Evolutionary conservation across 202 grass and related monocot species (phyloP).

Genomic region (Saccharum hybrid): DNA sequence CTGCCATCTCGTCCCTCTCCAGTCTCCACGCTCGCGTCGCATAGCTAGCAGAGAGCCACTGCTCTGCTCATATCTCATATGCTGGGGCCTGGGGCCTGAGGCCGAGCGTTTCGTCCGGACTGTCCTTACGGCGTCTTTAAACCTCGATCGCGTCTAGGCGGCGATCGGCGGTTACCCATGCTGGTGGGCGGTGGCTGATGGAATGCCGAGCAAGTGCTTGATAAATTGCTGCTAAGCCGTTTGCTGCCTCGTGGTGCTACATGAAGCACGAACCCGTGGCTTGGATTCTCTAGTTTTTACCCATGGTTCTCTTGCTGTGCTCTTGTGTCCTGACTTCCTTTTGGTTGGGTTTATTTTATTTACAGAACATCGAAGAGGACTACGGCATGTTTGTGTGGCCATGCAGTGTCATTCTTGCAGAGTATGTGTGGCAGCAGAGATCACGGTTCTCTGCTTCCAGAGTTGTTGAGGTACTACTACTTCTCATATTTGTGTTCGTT

Average conservation of each 20-base stretch:
- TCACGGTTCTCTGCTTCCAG: slow-evolving; percentile 52
- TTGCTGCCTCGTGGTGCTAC: not conserved
- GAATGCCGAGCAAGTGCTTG: slow-evolving; percentile 15
- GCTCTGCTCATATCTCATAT: too few relatives aligned
- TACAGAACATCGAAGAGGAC: slow-evolving; percentile 81
- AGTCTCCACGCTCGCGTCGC: not conserved
- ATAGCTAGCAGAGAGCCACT: too few relatives aligned
- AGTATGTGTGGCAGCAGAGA: slow-evolving; percentile 52
- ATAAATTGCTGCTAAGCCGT: slow-evolving; percentile 20
- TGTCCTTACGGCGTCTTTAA: too few relatives aligned
- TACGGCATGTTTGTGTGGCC: slow-evolving; percentile 98
- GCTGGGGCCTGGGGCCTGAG: not conserved
- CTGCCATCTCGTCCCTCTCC: not conserved
- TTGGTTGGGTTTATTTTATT: slow-evolving; percentile 12
- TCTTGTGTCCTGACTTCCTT: not conserved
- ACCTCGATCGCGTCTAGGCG: too few relatives aligned
- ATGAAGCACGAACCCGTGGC: not conserved
- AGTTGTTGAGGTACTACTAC: slow-evolving; percentile 67
- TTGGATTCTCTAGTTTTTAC: not conserved
- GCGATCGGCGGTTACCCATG: rapidly evolving
- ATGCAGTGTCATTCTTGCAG: slow-evolving; percentile 77
- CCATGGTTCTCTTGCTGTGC: not conserved
- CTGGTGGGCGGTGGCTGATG: not conserved
- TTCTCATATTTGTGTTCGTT: not conserved
- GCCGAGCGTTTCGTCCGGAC: not conserved